These are phyloP conservation scores for Penicillium bialowiezense DNA, from an alignment of 495 filamentous ascomycete species.

Conservation along the genomic window DNA sequence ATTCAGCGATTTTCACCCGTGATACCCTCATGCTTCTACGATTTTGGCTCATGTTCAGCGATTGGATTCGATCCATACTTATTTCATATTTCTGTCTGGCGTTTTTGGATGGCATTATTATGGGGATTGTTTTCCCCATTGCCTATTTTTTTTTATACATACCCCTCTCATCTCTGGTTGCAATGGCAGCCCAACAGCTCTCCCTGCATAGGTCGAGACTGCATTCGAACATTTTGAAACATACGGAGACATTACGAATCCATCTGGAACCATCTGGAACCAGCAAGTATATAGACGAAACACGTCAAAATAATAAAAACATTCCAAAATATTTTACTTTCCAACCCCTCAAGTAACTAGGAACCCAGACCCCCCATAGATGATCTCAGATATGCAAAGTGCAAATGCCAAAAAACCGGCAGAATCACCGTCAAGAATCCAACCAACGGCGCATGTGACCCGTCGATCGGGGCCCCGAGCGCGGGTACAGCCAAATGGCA, in stretches of 20 bases:
- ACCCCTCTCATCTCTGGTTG: conserved; percentile 5
- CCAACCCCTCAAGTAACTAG: too few relatives aligned
- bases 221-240: conserved; percentile 3
- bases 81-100: conserved; percentile 5
- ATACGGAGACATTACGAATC: conserved; percentile 9
- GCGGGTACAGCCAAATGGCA: neutral
- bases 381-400: too few relatives aligned
- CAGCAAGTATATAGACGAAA: conserved; percentile 7
- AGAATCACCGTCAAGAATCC: conserved; percentile 3
- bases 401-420: neutral
- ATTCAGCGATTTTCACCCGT: conserved; percentile 17
- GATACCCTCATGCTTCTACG: conserved; percentile 27
- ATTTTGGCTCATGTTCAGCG: conserved; percentile 8
- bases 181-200: conserved; percentile 13
- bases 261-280: conserved; percentile 3
- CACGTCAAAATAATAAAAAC: neutral
- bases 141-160: conserved; percentile 3
- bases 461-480: conserved; percentile 21
- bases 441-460: conserved; percentile 23
- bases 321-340: too few relatives aligned
- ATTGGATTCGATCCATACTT: neutral
- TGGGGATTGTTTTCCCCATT: too few relatives aligned
- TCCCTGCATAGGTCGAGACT: conserved; percentile 25
- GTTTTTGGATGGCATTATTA: conserved; percentile 16
- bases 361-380: too few relatives aligned